Percentiles rank a stretch among this genome's conserved stretches.
Evolutionary conservation across 495 filamentous ascomycete species (phyloP).

Genomic region (Pseudotulostoma volvatum): DNA sequence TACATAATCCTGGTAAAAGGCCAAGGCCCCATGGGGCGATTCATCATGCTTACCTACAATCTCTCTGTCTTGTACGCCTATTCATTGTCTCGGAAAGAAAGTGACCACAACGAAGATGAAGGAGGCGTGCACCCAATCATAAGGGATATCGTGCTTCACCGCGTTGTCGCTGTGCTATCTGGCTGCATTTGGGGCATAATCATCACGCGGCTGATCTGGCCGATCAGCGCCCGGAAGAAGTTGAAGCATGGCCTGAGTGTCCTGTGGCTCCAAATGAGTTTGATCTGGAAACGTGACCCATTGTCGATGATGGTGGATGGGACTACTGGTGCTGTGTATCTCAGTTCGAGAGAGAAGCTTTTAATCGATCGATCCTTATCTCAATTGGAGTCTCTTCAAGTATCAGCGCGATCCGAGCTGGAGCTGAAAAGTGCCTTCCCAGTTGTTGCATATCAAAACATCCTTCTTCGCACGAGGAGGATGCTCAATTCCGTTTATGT

Average conservation of each 20-base stretch:
- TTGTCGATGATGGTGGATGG: conserved; percentile 51
- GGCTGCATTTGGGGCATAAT: conserved; percentile 89
- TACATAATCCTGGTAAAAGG: conserved; percentile 74
- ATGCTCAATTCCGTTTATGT: conserved; percentile 88
- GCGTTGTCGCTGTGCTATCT: conserved; percentile 70
- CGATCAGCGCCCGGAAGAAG: conserved; percentile 71
- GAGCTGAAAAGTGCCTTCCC: conserved; percentile 76
- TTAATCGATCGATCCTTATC: conserved; percentile 43
- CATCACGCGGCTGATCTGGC: conserved; percentile 81
- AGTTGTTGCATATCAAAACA: conserved; percentile 44
- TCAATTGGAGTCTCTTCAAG: conserved; percentile 54
- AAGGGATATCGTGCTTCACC: conserved; percentile 74
- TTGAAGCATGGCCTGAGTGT: conserved; percentile 73
- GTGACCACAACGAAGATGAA: conserved; percentile 56
- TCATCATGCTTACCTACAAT: conserved; percentile 90
- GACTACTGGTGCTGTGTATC: conserved; percentile 43
- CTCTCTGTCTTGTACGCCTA: conserved; percentile 93
- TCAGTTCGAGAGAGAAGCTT: conserved; percentile 69
- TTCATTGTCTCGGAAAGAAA: conserved; percentile 60
- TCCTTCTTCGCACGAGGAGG: conserved; percentile 60
- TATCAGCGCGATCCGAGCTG: conserved; percentile 63
- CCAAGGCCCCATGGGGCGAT: conserved; percentile 81
- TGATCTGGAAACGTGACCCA: conserved; percentile 95
- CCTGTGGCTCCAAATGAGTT: conserved; percentile 83
- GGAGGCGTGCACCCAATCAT: conserved; percentile 76